A percentile compares a stretch with the other conserved stretches of the same genome.
phyloP scores from a whole-genome alignment of 129 eudicot genomes.

The Logfia minima region DNA sequence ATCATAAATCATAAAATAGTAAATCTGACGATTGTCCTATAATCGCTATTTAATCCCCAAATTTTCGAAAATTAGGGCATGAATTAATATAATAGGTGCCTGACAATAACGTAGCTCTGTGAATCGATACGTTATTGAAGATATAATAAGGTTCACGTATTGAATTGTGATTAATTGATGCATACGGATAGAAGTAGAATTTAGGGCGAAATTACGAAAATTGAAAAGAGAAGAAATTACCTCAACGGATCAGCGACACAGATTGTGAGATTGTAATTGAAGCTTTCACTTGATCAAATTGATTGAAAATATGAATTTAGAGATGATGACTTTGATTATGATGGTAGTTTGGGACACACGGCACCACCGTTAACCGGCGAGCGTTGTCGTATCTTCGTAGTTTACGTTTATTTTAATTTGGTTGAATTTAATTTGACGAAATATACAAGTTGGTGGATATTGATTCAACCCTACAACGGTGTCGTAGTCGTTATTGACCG shows the following conservation, averaged over 20 bases:
- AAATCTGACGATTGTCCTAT: neutral
- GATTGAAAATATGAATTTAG: neutral
- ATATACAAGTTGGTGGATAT: constrained; percentile 18
- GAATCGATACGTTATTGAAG: neutral
- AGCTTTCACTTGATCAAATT: neutral
- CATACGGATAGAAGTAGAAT: neutral
- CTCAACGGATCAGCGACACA: constrained; percentile 23
- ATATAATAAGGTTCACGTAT: neutral
- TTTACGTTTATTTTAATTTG: constrained; percentile 16
- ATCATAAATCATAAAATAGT: neutral
- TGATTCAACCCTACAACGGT: neutral
- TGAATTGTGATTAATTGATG: neutral
- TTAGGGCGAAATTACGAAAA: neutral
- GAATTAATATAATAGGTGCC: neutral
- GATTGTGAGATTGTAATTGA: constrained; percentile 14
- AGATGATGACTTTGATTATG: constrained; percentile 9
- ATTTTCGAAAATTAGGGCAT: constrained; percentile 22
- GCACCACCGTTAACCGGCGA: constrained; percentile 54
- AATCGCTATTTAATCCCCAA: neutral
- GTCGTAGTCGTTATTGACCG: constrained; percentile 8
- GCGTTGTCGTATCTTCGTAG: neutral
- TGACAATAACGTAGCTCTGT: neutral
- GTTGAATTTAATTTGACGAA: constrained; percentile 10
- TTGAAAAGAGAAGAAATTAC: constrained; percentile 9
- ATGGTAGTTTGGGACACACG: constrained; percentile 25